Conservation (phyloP, 805 yeast genomes). For the Candida sonorensis region DNA sequence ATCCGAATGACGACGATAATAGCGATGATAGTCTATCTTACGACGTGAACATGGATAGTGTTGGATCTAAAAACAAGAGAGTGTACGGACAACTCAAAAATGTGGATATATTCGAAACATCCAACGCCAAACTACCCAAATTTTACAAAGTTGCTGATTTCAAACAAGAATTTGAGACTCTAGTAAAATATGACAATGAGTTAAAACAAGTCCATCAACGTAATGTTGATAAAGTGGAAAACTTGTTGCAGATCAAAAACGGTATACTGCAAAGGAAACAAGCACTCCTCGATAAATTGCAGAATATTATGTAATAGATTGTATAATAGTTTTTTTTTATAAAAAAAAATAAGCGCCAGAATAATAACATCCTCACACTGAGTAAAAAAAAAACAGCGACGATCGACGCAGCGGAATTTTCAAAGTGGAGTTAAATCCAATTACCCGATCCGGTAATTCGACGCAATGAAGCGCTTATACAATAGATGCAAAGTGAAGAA, state of each 20-base stretch:
- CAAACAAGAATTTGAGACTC: slow-evolving; percentile 1
- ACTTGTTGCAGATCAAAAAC: slow-evolving; percentile 1
- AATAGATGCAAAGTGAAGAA: no score
- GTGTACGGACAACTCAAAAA: not conserved
- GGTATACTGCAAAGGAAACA: not conserved
- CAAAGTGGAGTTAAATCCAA: no score
- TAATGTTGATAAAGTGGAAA: not conserved
- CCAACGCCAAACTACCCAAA: not conserved
- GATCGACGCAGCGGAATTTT: no score
- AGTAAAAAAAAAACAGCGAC: no score
- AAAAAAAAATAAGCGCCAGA: no score
- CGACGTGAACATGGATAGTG: slow-evolving; percentile 4
- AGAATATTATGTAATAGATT: not conserved
- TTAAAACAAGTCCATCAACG: slow-evolving; percentile 2
- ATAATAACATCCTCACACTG: no score
- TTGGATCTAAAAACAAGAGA: not conserved
- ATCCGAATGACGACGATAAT: not conserved
- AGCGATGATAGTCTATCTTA: not conserved
- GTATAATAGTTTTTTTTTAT: no score
- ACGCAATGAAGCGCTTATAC: no score
- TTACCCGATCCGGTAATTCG: slow-evolving; percentile 13
- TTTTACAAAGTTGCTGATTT: not conserved
- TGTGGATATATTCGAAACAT: no score
- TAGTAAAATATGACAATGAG: slow-evolving; percentile 1
- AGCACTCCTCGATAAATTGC: not conserved